Percentiles rank a stretch among this genome's conserved stretches.
phyloP scores from a whole-genome alignment of 2,329 filamentous ascomycete genomes.

The Beauveria sp. region DNA sequence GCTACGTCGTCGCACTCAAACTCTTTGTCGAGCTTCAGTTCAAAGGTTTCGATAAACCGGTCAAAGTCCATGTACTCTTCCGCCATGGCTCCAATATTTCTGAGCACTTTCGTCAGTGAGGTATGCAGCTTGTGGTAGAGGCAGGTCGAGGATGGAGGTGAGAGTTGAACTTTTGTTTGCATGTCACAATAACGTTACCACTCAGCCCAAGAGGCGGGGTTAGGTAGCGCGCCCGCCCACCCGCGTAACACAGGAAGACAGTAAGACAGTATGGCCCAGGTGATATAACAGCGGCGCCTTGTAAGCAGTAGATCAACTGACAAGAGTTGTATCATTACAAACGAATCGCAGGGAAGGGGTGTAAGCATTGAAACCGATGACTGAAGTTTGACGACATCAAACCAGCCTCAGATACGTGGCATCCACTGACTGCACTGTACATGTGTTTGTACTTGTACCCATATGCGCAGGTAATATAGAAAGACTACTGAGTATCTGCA shows the following conservation, averaged over 20 bases:
- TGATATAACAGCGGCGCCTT: not conserved
- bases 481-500: not conserved
- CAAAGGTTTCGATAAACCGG: conserved; percentile 2
- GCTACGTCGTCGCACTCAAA: not conserved
- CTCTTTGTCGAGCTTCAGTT: conserved; percentile 5
- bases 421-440: not conserved
- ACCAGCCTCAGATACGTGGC: not conserved
- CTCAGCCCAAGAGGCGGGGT: not conserved
- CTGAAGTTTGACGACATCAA: not conserved
- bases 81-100: not conserved
- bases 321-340: not conserved
- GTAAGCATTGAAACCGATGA: not conserved
- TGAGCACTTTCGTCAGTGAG: not conserved
- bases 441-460: not conserved
- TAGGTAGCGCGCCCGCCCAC: not conserved
- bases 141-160: not conserved
- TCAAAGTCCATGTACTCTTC: conserved; percentile 9
- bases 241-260: not conserved
- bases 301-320: not conserved
- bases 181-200: not conserved
- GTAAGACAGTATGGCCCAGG: not conserved
- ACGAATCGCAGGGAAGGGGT: not conserved
- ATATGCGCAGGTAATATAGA: not conserved
- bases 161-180: not conserved
- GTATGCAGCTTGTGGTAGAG: not conserved